Percentiles rank a stretch among this genome's conserved stretches.
Evolutionary conservation across 2,329 filamentous ascomycete genomes (phyloP).

Genomic region (Trichoderma sp.): DNA sequence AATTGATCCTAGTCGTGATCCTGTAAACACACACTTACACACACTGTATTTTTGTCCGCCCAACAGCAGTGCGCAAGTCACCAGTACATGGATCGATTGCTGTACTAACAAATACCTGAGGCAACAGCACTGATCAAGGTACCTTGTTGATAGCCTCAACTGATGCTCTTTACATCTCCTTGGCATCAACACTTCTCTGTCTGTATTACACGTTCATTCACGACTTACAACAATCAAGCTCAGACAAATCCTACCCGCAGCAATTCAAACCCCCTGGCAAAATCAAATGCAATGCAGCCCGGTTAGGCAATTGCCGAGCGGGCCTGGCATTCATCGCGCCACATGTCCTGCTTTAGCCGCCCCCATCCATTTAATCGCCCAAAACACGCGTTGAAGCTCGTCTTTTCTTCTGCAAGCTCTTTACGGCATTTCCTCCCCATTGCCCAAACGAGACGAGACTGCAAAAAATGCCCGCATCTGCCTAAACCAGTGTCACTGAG

Average conservation of each 20-base stretch:
- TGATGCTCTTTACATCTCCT: not conserved
- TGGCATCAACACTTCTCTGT: not conserved
- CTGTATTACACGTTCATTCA: not conserved
- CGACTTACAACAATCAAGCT: not conserved
- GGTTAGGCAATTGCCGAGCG: slow-evolving; percentile 17
- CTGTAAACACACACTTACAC: not conserved
- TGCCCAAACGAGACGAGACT: not conserved
- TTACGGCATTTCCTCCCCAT: not conserved
- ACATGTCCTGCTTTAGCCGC: slow-evolving; percentile 17
- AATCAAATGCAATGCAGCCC: not conserved
- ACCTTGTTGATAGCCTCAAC: not conserved
- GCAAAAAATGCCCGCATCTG: not conserved
- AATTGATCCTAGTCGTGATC: not conserved
- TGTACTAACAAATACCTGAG: not conserved
- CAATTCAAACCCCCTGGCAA: not conserved
- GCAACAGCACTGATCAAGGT: not conserved
- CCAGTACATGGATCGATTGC: not conserved
- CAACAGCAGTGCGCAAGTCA: not conserved
- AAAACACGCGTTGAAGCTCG: not conserved
- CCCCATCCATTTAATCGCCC: not conserved
- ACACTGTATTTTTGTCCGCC: not conserved
- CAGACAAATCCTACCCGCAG: not conserved
- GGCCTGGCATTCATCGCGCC: slow-evolving; percentile 3
- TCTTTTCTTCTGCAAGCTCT: not conserved
- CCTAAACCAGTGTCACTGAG: not conserved